phyloP scores from a whole-genome alignment of 2,329 filamentous ascomycete genomes.

The Aspergillus melleus region DNA sequence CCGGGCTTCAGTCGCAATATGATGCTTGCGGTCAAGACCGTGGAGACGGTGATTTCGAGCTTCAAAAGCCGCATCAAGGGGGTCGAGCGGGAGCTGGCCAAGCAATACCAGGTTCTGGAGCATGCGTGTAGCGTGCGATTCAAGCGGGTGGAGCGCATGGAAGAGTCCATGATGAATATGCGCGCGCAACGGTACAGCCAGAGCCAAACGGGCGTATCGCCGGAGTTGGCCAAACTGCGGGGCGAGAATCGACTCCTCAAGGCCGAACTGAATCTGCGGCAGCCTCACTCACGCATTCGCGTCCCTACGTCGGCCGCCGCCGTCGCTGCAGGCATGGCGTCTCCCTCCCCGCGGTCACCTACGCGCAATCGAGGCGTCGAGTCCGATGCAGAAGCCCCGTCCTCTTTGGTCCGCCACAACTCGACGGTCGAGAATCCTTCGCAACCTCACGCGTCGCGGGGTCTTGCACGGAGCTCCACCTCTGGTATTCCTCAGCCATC shows the following conservation, averaged over 20 bases:
- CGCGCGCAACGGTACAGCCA: slow-evolving; percentile 34
- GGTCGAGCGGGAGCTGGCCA: slow-evolving; percentile 87
- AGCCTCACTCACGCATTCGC: slow-evolving; percentile 60
- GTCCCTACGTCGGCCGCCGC: slow-evolving; percentile 47
- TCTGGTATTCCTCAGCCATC: slow-evolving; percentile 37
- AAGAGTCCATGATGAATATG: slow-evolving; percentile 71
- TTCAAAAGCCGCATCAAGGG: slow-evolving; percentile 79
- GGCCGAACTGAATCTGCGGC: slow-evolving; percentile 67
- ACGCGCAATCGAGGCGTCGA: slow-evolving; percentile 22
- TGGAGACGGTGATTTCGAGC: slow-evolving; percentile 74
- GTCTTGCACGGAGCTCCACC: slow-evolving; percentile 31
- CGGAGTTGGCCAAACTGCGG: slow-evolving; percentile 60
- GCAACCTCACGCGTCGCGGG: slow-evolving; percentile 27
- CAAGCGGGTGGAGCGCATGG: slow-evolving; percentile 84
- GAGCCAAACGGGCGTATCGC: slow-evolving; percentile 36
- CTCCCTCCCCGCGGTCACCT: slow-evolving; percentile 36
- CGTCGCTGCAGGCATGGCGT: slow-evolving; percentile 34
- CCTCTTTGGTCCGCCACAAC: slow-evolving; percentile 54
- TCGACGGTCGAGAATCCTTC: slow-evolving; percentile 50
- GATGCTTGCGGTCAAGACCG: slow-evolving; percentile 78
- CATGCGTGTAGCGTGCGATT: slow-evolving; percentile 74
- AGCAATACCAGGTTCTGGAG: slow-evolving; percentile 86
- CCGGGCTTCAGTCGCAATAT: slow-evolving; percentile 90
- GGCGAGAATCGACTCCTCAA: slow-evolving; percentile 62
- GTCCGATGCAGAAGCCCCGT: slow-evolving; percentile 41